These are phyloP conservation scores for Exophiala lecanii-corni DNA, from an alignment of 2,329 filamentous ascomycete genomes.

Conservation along the genomic window DNA sequence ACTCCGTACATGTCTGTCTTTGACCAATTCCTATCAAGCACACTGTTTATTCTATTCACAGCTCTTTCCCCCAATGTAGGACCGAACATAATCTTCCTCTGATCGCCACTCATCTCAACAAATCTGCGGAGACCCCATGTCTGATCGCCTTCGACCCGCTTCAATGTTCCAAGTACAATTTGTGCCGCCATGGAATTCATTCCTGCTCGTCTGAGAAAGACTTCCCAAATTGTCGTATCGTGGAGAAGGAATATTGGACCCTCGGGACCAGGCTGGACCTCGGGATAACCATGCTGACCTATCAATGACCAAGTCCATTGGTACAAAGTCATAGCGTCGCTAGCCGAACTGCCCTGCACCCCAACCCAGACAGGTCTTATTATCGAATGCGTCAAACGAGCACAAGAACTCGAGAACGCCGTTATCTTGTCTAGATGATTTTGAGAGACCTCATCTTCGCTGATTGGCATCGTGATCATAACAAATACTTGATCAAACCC, in stretches of 20 bases:
- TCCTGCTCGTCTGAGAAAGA: constrained; percentile 61
- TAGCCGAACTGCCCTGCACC: not conserved
- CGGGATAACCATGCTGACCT: constrained; percentile 33
- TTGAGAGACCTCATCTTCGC: not conserved
- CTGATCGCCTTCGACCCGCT: constrained; percentile 1
- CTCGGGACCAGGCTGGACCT: constrained; percentile 12
- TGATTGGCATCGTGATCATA: constrained; percentile 50
- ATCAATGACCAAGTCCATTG: constrained; percentile 38
- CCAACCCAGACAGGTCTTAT: constrained; percentile 19
- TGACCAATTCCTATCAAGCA: not conserved
- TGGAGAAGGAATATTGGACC: constrained; percentile 38
- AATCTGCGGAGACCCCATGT: constrained; percentile 7
- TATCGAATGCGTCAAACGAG: constrained; percentile 6
- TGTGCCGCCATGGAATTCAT: constrained; percentile 71
- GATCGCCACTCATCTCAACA: constrained; percentile 4
- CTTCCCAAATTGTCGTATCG: constrained; percentile 63
- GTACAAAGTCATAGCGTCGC: constrained; percentile 4
- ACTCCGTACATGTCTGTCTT: too few relatives aligned
- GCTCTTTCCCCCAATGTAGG: constrained; percentile 5
- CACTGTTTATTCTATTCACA: constrained; percentile 2
- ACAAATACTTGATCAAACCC: constrained; percentile 67
- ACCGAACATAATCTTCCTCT: constrained; percentile 9
- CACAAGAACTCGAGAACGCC: constrained; percentile 31
- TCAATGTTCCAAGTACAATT: constrained; percentile 45
- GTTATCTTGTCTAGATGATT: constrained; percentile 8